A percentile compares a stretch with the other conserved stretches of the same genome.
These are phyloP conservation scores for Artemisia argyi DNA, from an alignment of 129 eudicot species.

Conservation along the genomic window DNA sequence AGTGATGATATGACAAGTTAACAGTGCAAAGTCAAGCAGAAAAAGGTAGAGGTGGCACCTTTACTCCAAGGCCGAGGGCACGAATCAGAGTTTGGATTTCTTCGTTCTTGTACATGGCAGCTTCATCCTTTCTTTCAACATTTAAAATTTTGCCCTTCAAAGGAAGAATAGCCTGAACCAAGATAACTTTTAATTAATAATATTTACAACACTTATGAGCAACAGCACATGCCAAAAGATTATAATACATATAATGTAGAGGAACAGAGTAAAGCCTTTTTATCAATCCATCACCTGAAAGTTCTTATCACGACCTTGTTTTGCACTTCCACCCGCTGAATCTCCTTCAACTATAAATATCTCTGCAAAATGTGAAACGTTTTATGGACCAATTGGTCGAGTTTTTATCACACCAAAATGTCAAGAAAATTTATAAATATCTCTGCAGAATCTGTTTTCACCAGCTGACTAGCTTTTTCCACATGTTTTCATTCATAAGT, in stretches of 20 bases:
- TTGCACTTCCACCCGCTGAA: slow-evolving; percentile 99
- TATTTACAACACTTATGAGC: not conserved
- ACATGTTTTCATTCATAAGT: too few species aligned
- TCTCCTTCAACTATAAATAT: slow-evolving; percentile 99
- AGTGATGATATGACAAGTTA: not conserved
- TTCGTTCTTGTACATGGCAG: slow-evolving; percentile 92
- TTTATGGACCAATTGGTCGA: not conserved
- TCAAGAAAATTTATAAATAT: too few species aligned
- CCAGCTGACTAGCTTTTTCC: too few species aligned
- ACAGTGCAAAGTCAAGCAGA: not conserved
- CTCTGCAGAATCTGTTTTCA: too few species aligned
- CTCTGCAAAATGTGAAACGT: slow-evolving; percentile 45
- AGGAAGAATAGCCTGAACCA: slow-evolving; percentile 79
- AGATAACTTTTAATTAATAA: slow-evolving; percentile 3
- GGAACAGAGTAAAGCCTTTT: too few species aligned
- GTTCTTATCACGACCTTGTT: slow-evolving; percentile 97
- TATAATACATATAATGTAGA: too few species aligned
- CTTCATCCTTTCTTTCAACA: slow-evolving; percentile 90
- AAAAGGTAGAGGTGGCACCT: slow-evolving; percentile 15
- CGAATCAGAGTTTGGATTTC: slow-evolving; percentile 92
- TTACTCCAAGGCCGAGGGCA: slow-evolving; percentile 97
- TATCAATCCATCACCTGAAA: slow-evolving; percentile 33
- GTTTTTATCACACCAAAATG: not conserved
- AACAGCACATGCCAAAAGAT: too few species aligned
- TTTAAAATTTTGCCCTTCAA: slow-evolving; percentile 92